Conservation (phyloP, 2,329 filamentous ascomycete species). For the Ceratocystis papillata region DNA sequence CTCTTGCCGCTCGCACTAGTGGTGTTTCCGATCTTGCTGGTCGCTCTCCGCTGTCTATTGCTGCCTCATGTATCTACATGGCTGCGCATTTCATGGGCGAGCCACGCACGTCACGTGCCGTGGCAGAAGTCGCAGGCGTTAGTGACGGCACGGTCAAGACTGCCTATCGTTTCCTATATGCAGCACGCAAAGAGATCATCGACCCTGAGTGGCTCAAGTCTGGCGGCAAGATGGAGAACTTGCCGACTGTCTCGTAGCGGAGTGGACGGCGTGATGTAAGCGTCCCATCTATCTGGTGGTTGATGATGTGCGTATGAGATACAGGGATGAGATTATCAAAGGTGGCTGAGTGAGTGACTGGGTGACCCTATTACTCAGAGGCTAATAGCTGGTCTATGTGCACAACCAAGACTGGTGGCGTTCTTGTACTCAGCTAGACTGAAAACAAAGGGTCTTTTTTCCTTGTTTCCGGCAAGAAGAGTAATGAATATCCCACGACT, state of each 20-base stretch:
- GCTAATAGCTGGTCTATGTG: neutral
- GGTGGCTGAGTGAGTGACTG: no score
- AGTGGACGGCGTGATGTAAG: neutral
- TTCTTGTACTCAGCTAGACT: no score
- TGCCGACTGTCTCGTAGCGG: conserved; percentile 40
- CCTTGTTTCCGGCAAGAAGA: neutral
- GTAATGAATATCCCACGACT: neutral
- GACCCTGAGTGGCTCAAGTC: conserved; percentile 63
- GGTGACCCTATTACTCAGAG: no score
- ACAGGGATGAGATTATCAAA: no score
- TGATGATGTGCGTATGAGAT: neutral
- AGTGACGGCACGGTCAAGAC: conserved; percentile 96
- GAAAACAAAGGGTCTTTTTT: neutral
- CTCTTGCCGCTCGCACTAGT: conserved; percentile 66
- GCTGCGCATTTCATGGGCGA: conserved; percentile 77
- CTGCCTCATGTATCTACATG: conserved; percentile 95
- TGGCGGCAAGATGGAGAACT: conserved; percentile 59
- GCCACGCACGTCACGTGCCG: conserved; percentile 70
- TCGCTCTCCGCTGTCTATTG: conserved; percentile 84
- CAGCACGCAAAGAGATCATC: conserved; percentile 61
- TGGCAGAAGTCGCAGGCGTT: conserved; percentile 72
- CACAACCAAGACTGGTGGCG: neutral
- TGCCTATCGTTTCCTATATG: conserved; percentile 81
- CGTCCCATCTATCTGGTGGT: neutral
- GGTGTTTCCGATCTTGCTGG: conserved; percentile 74